phyloP scores from a whole-genome alignment of 2,329 filamentous ascomycete genomes.

The Neofusicoccum sp. region DNA sequence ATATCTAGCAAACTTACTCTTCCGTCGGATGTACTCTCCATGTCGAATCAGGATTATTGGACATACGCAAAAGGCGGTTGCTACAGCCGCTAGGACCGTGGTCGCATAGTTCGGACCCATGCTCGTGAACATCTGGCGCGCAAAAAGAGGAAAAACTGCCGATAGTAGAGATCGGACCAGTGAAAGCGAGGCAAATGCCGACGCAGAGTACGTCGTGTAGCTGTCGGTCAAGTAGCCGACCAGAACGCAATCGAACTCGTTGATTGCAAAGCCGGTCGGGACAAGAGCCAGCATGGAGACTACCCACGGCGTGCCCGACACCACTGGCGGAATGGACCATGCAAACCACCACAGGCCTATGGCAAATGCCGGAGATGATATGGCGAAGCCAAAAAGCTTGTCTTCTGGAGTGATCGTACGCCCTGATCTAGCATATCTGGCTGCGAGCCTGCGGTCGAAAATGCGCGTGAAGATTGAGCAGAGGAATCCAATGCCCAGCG shows the following conservation, averaged over 20 bases:
- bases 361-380: neutral
- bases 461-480: neutral
- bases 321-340: slow-evolving; percentile 1
- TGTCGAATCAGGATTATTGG: slow-evolving; percentile 20
- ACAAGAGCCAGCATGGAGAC: slow-evolving; percentile 1
- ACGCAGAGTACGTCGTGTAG: neutral
- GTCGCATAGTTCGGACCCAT: neutral
- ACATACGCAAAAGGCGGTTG: neutral
- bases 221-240: neutral
- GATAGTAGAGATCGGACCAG: neutral
- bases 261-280: neutral
- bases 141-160: neutral
- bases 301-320: neutral
- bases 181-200: neutral
- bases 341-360: neutral
- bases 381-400: neutral
- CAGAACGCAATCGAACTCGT: neutral
- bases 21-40: slow-evolving; percentile 18
- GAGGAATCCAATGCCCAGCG: neutral
- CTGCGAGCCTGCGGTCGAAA: neutral
- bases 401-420: neutral
- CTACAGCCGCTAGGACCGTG: neutral
- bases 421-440: neutral
- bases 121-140: neutral
- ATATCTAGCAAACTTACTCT: slow-evolving; percentile 19